phyloP scores from a whole-genome alignment of 805 yeast species.

The Kuraishia floccosa region DNA sequence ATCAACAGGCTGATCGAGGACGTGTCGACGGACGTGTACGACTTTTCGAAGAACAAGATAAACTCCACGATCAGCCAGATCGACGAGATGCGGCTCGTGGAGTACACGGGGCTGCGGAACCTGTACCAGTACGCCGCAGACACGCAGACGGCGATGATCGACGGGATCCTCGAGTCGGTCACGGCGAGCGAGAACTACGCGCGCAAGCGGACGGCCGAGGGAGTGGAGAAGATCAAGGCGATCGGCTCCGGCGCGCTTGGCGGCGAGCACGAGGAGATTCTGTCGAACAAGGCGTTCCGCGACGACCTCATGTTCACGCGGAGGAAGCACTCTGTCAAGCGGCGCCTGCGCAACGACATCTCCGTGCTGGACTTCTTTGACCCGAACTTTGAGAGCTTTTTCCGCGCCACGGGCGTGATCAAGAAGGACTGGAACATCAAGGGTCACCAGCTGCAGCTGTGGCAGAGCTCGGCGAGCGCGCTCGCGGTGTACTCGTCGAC shows the following conservation, averaged over 20 bases:
- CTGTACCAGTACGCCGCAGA: constrained; percentile 58
- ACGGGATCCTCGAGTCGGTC: constrained; percentile 55
- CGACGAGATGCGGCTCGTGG: constrained; percentile 19
- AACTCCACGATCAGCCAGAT: constrained; percentile 35
- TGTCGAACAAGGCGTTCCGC: constrained; percentile 51
- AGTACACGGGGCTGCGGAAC: constrained; percentile 52
- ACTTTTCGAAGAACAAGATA: constrained; percentile 44
- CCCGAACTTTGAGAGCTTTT: constrained; percentile 53
- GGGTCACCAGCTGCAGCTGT: constrained; percentile 9
- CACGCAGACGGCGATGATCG: constrained; percentile 60
- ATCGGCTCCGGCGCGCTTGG: constrained; percentile 60
- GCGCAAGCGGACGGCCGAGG: constrained; percentile 40
- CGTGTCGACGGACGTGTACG: constrained; percentile 46
- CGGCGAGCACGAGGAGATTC: constrained; percentile 42
- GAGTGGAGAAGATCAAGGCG: constrained; percentile 50
- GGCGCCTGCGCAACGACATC: constrained; percentile 47
- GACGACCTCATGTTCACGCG: constrained; percentile 78
- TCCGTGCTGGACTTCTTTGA: constrained; percentile 71
- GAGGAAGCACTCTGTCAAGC: constrained; percentile 47
- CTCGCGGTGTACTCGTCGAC: constrained; percentile 10
- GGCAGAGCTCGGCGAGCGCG: constrained; percentile 18
- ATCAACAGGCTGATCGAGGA: constrained; percentile 56
- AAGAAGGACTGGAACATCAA: background rate
- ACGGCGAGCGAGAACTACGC: constrained; percentile 58
- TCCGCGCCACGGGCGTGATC: constrained; percentile 31